Evolutionary conservation across 2,329 filamentous ascomycete genomes (phyloP).

Genomic region (Neofusicoccum laricinum): DNA sequence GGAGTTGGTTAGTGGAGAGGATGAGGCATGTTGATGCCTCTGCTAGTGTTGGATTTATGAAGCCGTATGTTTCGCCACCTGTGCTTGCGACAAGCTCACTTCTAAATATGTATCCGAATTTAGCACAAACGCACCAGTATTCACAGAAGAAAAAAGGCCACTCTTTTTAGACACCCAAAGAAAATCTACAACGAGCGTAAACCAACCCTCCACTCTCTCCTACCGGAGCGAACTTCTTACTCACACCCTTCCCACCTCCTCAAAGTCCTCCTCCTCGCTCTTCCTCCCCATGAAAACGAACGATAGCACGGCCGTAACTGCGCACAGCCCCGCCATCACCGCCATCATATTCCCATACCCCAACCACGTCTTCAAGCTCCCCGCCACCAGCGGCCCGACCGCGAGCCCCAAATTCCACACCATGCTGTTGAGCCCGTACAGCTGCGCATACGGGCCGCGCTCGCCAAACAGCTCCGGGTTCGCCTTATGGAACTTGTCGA

Average conservation of each 20-base stretch:
- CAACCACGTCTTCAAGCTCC: constrained; percentile 49
- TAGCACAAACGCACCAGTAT: too few relatives aligned
- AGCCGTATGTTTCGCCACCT: too few relatives aligned
- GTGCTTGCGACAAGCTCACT: too few relatives aligned
- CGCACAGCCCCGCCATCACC: constrained; percentile 47
- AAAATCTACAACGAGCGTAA: too few relatives aligned
- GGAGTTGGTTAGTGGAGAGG: too few relatives aligned
- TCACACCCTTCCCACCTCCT: neutral
- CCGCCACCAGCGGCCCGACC: constrained; percentile 58
- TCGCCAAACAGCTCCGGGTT: constrained; percentile 56
- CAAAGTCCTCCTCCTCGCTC: neutral
- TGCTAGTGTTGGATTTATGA: too few relatives aligned
- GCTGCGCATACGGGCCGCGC: constrained; percentile 61
- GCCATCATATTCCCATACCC: constrained; percentile 60
- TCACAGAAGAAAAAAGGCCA: too few relatives aligned
- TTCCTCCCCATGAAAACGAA: constrained; percentile 9
- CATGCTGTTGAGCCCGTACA: constrained; percentile 65
- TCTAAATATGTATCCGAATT: too few relatives aligned
- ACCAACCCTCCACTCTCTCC: too few relatives aligned
- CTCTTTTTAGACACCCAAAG: too few relatives aligned
- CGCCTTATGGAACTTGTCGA: constrained; percentile 54
- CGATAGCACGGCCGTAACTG: constrained; percentile 34
- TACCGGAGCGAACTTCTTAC: neutral
- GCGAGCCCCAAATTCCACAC: constrained; percentile 60
- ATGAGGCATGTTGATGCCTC: too few relatives aligned